phyloP scores from a whole-genome alignment of 2,329 filamentous ascomycete genomes.

The Colletotrichum tofieldiae region DNA sequence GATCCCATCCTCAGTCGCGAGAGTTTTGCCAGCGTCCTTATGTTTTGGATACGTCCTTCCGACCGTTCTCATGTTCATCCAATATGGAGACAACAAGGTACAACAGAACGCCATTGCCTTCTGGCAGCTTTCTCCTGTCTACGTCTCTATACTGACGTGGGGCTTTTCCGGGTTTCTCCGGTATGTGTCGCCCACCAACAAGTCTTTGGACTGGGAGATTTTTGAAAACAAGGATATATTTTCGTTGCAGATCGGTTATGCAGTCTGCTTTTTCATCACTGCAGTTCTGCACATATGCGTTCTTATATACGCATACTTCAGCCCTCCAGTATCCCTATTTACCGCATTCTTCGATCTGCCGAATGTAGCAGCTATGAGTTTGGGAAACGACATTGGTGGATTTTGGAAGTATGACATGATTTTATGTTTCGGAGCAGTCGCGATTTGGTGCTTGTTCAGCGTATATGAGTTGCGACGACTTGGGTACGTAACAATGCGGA shows the following conservation, averaged over 20 bases:
- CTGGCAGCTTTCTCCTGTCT: conserved; percentile 35
- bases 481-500: conserved; percentile 45
- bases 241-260: conserved; percentile 11
- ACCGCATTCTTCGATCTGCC: conserved; percentile 13
- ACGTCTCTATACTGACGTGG: conserved; percentile 16
- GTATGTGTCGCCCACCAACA: neutral
- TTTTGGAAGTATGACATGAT: conserved; percentile 33
- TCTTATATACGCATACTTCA: conserved; percentile 1
- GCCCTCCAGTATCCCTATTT: neutral
- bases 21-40: conserved; percentile 42
- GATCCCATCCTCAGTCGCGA: conserved; percentile 37
- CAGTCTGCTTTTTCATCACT: conserved; percentile 12
- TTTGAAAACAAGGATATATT: conserved; percentile 16
- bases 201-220: conserved; percentile 22
- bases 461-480: conserved; percentile 46
- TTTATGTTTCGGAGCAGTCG: conserved; percentile 16
- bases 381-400: neutral
- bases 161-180: neutral
- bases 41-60: conserved; percentile 43
- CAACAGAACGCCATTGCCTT: conserved; percentile 35
- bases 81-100: neutral
- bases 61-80: conserved; percentile 29
- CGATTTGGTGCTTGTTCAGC: conserved; percentile 42
- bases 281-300: conserved; percentile 15
- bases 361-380: neutral